Evolutionary conservation across 805 yeast species (phyloP).

Genomic region (Alloascoidea hylecoeti): DNA sequence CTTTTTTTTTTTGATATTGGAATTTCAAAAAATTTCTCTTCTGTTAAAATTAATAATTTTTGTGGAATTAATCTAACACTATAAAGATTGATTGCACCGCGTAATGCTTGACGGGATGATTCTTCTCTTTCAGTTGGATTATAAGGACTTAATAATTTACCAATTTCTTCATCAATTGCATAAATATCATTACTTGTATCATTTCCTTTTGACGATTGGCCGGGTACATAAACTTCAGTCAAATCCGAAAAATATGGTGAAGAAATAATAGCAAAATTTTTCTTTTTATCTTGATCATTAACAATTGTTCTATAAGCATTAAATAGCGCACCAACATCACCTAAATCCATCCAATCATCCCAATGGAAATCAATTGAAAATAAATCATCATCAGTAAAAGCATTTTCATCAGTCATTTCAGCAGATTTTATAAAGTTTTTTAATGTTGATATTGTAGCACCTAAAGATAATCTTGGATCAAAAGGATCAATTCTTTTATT

Average conservation of each 20-base stretch:
- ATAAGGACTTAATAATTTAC: not conserved
- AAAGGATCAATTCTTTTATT: not conserved
- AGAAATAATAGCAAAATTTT: not conserved
- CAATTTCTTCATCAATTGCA: not conserved
- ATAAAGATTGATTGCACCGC: not conserved
- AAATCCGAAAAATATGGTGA: not conserved
- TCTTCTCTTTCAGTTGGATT: not conserved
- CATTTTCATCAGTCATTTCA: not conserved
- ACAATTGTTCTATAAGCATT: slow-evolving; percentile 17
- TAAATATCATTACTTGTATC: too few species aligned
- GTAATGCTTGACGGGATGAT: not conserved
- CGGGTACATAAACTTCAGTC: not conserved
- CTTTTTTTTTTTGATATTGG: not conserved
- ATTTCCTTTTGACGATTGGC: too few species aligned
- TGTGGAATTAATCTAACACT: not conserved
- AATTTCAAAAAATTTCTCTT: not conserved
- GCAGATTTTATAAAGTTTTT: not conserved
- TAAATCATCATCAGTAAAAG: not conserved
- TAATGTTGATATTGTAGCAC: not conserved
- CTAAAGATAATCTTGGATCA: not conserved
- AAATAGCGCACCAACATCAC: slow-evolving; percentile 17
- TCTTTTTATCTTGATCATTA: not conserved
- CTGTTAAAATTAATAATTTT: not conserved
- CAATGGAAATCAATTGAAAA: not conserved
- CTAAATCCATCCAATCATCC: slow-evolving; percentile 7